Evolutionary conservation across 805 yeast species (phyloP).

Genomic region (Cyberlindnera xylosilytica): DNA sequence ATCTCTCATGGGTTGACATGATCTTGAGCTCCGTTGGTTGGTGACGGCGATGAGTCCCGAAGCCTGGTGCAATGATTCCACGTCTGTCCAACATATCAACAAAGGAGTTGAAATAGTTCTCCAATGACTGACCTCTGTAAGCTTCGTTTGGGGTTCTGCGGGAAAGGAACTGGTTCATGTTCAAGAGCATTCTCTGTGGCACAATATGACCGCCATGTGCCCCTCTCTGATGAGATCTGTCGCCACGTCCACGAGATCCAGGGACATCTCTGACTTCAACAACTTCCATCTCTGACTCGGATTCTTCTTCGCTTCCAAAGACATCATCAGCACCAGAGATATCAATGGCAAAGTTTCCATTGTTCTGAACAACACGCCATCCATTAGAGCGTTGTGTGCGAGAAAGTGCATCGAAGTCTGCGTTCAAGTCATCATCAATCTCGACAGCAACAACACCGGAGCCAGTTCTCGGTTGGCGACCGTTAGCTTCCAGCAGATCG

Average conservation of each 20-base stretch:
- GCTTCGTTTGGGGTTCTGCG: constrained; percentile 1
- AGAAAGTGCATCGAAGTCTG: constrained; percentile 1
- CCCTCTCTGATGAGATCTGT: background rate
- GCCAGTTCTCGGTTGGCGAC: background rate
- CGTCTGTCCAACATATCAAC: constrained; percentile 11
- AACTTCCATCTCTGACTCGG: background rate
- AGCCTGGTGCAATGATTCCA: constrained; percentile 1
- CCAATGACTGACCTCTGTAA: background rate
- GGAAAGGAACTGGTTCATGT: constrained; percentile 4
- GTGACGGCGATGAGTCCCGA: constrained; percentile 5
- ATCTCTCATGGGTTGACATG: constrained; percentile 58
- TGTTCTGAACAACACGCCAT: constrained; percentile 22
- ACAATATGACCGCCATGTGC: background rate
- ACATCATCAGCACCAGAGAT: constrained; percentile 11
- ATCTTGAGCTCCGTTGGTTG: constrained; percentile 13
- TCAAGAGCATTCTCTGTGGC: background rate
- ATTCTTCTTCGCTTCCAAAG: constrained; percentile 16
- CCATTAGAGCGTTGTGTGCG: constrained; percentile 1
- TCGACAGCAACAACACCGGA: constrained; percentile 5
- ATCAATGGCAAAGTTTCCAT: constrained; percentile 22
- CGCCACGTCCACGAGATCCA: background rate
- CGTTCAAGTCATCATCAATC: constrained; percentile 8
- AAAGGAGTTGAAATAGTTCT: constrained; percentile 13
- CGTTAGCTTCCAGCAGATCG: no score
- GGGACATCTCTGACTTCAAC: background rate